A percentile compares a stretch with the other conserved stretches of the same genome.
Conservation (phyloP, 208 protist species). For the Leishmania tarentolae region DNA sequence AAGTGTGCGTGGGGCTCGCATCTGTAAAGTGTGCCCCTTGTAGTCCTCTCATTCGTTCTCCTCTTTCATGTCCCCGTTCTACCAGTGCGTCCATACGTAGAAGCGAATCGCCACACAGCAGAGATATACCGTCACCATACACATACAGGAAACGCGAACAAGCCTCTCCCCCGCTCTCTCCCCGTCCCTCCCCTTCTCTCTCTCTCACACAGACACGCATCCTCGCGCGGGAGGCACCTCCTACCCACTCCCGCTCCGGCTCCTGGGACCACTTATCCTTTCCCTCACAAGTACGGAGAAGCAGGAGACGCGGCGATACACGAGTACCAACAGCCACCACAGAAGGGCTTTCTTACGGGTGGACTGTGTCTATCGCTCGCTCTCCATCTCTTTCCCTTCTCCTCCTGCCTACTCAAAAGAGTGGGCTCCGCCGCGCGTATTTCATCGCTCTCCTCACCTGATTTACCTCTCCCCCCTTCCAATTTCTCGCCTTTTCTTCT, state of each 20-base stretch:
- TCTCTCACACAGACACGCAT: too few relatives aligned
- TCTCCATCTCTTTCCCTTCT: conserved; percentile 1
- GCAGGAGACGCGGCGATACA: background rate
- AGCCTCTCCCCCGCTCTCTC: background rate
- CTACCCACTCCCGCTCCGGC: background rate
- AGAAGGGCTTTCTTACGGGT: background rate
- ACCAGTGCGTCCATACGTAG: background rate
- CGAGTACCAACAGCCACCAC: background rate
- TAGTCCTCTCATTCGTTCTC: too few relatives aligned
- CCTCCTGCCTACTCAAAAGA: background rate
- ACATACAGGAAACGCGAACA: background rate
- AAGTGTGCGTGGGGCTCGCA: background rate
- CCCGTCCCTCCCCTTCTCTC: background rate
- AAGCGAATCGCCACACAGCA: background rate
- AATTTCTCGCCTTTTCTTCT: background rate
- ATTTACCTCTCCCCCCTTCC: background rate
- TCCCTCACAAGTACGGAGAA: background rate
- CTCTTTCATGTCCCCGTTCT: background rate
- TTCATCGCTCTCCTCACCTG: background rate
- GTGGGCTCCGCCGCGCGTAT: background rate
- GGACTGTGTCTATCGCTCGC: background rate
- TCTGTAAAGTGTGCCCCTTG: background rate
- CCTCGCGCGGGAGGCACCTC: background rate
- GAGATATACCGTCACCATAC: background rate
- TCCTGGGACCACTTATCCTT: background rate